phyloP scores from a whole-genome alignment of 2,329 filamentous ascomycete species.

The Pseudogymnoascus sp. region DNA sequence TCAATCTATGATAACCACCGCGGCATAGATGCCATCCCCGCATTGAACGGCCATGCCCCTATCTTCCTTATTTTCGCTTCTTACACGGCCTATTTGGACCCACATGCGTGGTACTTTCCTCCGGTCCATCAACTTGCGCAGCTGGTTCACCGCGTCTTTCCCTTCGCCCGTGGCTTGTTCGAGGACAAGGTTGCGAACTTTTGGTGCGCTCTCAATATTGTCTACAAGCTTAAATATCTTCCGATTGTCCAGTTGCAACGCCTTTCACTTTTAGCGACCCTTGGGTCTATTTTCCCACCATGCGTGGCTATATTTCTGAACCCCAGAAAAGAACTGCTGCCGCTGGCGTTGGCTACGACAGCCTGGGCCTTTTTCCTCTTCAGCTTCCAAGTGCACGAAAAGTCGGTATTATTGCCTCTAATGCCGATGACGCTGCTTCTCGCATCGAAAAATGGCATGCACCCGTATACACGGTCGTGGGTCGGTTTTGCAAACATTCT shows the following conservation, averaged over 20 bases:
- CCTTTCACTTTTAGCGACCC: constrained; percentile 64
- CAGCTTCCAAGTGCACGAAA: constrained; percentile 97
- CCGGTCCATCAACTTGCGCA: constrained; percentile 71
- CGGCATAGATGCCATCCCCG: constrained; percentile 49
- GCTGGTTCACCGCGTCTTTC: constrained; percentile 85
- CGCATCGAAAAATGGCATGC: constrained; percentile 67
- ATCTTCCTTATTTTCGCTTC: constrained; percentile 54
- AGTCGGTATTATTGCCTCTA: constrained; percentile 85
- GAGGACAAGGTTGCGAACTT: constrained; percentile 99
- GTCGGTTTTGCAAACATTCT: constrained; percentile 92
- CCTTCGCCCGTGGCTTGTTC: constrained; percentile 89
- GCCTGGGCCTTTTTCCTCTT: constrained; percentile 98
- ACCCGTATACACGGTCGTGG: constrained; percentile 73
- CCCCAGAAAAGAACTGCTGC: constrained; percentile 68
- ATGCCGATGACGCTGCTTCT: constrained; percentile 89
- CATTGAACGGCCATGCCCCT: constrained; percentile 48
- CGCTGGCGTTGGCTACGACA: constrained; percentile 70
- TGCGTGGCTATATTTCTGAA: constrained; percentile 71
- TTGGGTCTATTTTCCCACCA: constrained; percentile 67
- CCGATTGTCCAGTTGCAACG: constrained; percentile 64
- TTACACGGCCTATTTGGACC: constrained; percentile 50
- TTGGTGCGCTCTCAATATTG: constrained; percentile 87
- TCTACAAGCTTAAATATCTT: constrained; percentile 77
- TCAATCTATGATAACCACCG: constrained; percentile 59
- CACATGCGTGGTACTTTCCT: constrained; percentile 62